Percentiles rank a stretch among this genome's conserved stretches.
phyloP scores from a whole-genome alignment of 768 basidiomycete species.

The Kwoniella dejecticola region DNA sequence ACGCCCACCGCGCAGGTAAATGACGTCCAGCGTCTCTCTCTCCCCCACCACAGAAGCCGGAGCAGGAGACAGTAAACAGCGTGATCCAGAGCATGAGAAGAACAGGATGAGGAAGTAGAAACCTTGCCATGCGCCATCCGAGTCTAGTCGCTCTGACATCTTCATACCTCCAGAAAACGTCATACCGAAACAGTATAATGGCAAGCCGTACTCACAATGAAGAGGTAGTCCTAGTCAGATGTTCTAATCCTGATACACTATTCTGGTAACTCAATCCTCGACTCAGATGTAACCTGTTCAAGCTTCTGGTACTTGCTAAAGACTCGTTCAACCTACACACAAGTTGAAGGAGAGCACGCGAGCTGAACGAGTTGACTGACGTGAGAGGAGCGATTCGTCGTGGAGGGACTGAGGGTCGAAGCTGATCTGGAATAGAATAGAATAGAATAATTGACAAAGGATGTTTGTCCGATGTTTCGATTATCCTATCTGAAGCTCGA shows the following conservation, averaged over 20 bases:
- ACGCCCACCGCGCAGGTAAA: too few species aligned
- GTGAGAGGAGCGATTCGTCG: background rate
- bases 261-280: background rate
- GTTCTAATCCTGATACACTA: background rate
- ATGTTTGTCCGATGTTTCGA: background rate
- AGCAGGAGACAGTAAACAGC: too few species aligned
- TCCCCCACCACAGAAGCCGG: too few species aligned
- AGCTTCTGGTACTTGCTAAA: too few species aligned
- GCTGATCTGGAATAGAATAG: background rate
- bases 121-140: too few species aligned
- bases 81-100: background rate
- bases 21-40: too few species aligned
- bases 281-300: too few species aligned
- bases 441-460: slow-evolving; percentile 3
- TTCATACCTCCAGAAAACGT: background rate
- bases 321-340: background rate
- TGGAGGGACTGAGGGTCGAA: too few species aligned
- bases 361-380: background rate
- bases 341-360: slow-evolving; percentile 1
- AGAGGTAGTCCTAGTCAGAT: background rate
- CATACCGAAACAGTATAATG: background rate
- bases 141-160: too few species aligned
- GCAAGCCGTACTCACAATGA: background rate
- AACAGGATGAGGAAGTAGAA: too few species aligned
- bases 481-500: background rate